Base-by-base conservation (phyloP, 768 basidiomycete species). In the Lanmaoa pseudosensibilis region DNA sequence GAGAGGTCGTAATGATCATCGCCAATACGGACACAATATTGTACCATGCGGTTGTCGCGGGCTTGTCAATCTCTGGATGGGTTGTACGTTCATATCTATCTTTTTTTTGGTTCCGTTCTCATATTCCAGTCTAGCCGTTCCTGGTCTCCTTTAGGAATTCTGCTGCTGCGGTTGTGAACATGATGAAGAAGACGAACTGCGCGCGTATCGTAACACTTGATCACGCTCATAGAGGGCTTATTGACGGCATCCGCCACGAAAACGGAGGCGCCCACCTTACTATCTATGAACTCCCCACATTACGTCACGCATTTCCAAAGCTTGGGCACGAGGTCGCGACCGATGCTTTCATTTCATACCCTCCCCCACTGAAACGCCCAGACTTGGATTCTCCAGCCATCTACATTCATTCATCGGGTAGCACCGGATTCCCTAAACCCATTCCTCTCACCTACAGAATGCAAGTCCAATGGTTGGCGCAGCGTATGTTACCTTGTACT, bases 381-480 rank as follows among this genome's bases (percentile, higher is more conserved):
- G 66, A 69, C 10, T 52, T 66, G 23, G 75, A 78, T 54, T 60
- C 72, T 2, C 73, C 77, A 16, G 75, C 75, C 0, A 51, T 79
- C 16, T 78, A 81, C n/a, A 58, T 81, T 50, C 80, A 81, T 56
- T 78, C 80, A 0, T 81, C 78, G 4, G 80, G 80, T 13, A 80
- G 80, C 6, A 80, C 78, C 3, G 80, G 78, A n/a, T 68, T 79
- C 37, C 80, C 80, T 1, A 81, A 81, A 62, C 73, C 79, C 2
- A 76, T 81, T 30, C 58, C 70, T 3, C 69, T 76, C 40, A 75
- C 67, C 2, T 67, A 76, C 50, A 66, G 63, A 27, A 62, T 64
- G 10, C 50, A 77, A 23, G 50, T 68, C 3, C 71, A 79, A 30
- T 76, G 76, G 72, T 52, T 70, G 10, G 41, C 54, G 2, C 67